These are phyloP conservation scores for Stagonosporopsis vannaccii DNA, from an alignment of 2,329 filamentous ascomycete genomes.

Conservation along the genomic window DNA sequence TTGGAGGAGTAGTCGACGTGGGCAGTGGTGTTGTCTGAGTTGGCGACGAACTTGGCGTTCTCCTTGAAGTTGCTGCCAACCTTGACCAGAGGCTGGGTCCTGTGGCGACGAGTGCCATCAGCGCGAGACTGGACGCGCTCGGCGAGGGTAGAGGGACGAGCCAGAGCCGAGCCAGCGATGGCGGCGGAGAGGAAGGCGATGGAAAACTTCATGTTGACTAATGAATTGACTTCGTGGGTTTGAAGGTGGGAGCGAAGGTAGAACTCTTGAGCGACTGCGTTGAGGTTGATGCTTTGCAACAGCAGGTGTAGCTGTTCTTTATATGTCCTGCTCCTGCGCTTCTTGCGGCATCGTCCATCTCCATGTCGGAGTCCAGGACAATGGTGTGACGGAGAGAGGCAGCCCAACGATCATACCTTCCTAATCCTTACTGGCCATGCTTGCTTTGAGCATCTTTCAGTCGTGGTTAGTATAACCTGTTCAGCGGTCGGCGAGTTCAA, in stretches of 20 bases:
- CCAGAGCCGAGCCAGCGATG: constrained; percentile 20
- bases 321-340: background rate
- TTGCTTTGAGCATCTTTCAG: background rate
- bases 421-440: constrained; percentile 7
- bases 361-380: background rate
- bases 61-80: constrained; percentile 22
- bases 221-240: background rate
- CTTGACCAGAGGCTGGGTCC: constrained; percentile 24
- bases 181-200: constrained; percentile 18
- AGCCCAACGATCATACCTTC: constrained; percentile 12
- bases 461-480: background rate
- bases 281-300: background rate
- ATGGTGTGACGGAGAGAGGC: background rate
- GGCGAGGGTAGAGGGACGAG: constrained; percentile 24
- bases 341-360: background rate
- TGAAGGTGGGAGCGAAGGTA: background rate
- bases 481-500: background rate
- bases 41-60: constrained; percentile 17
- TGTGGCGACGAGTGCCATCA: constrained; percentile 24
- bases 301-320: background rate
- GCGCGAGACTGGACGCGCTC: constrained; percentile 25
- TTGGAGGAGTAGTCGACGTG: constrained; percentile 62
- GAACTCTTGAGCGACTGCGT: constrained; percentile 1
- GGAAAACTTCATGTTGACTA: constrained; percentile 25
- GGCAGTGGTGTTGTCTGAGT: constrained; percentile 45